phyloP scores from a whole-genome alignment of 768 basidiomycete genomes.

The Tephrocybe sp. region DNA sequence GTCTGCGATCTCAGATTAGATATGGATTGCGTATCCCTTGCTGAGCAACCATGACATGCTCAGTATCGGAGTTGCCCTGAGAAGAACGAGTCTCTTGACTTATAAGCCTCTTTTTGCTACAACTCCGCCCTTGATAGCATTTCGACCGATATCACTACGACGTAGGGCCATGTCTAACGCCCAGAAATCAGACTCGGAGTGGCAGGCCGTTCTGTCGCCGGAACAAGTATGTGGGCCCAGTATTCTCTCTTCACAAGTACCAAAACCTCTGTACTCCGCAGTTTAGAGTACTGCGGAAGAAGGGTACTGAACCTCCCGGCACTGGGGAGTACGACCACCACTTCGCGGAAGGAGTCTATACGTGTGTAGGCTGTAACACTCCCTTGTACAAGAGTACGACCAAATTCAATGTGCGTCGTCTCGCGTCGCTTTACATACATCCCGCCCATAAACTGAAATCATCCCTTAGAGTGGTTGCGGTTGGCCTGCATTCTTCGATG shows the following conservation, averaged over 20 bases:
- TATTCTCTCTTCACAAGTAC: background rate
- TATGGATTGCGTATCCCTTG: background rate
- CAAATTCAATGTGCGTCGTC: constrained; percentile 67
- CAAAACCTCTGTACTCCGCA: constrained; percentile 25
- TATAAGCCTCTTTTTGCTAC: background rate
- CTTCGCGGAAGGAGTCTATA: constrained; percentile 65
- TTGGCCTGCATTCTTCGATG: constrained; percentile 98
- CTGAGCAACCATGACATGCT: constrained; percentile 9
- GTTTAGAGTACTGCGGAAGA: constrained; percentile 85
- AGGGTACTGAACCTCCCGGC: constrained; percentile 81
- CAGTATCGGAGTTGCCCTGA: constrained; percentile 11
- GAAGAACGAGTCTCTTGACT: constrained; percentile 1
- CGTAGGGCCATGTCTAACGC: constrained; percentile 36
- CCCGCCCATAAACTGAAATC: background rate
- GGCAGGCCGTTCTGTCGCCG: constrained; percentile 77
- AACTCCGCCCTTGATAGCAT: background rate
- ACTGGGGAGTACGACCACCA: constrained; percentile 82
- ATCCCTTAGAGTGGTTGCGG: constrained; percentile 74
- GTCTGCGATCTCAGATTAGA: constrained; percentile 1
- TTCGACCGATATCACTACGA: constrained; percentile 1
- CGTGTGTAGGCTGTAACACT: constrained; percentile 77
- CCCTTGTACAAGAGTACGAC: constrained; percentile 87
- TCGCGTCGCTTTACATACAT: background rate
- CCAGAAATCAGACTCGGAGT: constrained; percentile 72
- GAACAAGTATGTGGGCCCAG: constrained; percentile 65